Evolutionary conservation across 2,329 filamentous ascomycete species (phyloP).

Genomic region (Helotiales sp.): DNA sequence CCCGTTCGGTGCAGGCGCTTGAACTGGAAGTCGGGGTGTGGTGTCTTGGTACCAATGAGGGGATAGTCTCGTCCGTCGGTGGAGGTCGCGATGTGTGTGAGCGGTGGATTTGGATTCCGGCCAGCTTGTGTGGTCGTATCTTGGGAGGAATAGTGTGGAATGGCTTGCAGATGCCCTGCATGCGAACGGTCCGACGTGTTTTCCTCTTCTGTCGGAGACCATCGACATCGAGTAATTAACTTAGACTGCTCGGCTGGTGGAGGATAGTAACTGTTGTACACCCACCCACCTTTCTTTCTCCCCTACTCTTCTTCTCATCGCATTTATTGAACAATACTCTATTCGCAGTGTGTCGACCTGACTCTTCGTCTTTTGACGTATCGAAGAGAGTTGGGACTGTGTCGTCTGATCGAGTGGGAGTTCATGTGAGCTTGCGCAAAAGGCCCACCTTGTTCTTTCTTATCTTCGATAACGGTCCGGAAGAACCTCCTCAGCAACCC

Average conservation of each 20-base stretch:
- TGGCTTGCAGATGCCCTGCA: slow-evolving; percentile 2
- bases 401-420: not conserved
- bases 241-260: not conserved
- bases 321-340: too few relatives aligned
- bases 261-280: not conserved
- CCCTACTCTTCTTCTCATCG: not conserved
- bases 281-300: not conserved
- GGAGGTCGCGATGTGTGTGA: not conserved
- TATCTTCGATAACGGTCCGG: too few relatives aligned
- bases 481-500: not conserved
- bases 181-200: not conserved
- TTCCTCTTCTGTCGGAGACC: too few relatives aligned
- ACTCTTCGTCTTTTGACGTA: not conserved
- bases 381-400: not conserved
- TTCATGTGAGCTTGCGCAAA: too few relatives aligned
- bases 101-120: not conserved
- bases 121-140: not conserved
- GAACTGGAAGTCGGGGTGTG: not conserved
- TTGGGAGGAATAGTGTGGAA: not conserved
- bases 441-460: too few relatives aligned
- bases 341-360: not conserved
- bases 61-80: not conserved
- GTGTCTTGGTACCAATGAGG: not conserved
- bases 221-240: not conserved
- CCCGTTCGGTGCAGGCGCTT: not conserved